A percentile compares a stretch with the other conserved stretches of the same genome.
phyloP scores from a whole-genome alignment of 371 early-diverging fungal species.

The Enterocytospora artemiae region DNA sequence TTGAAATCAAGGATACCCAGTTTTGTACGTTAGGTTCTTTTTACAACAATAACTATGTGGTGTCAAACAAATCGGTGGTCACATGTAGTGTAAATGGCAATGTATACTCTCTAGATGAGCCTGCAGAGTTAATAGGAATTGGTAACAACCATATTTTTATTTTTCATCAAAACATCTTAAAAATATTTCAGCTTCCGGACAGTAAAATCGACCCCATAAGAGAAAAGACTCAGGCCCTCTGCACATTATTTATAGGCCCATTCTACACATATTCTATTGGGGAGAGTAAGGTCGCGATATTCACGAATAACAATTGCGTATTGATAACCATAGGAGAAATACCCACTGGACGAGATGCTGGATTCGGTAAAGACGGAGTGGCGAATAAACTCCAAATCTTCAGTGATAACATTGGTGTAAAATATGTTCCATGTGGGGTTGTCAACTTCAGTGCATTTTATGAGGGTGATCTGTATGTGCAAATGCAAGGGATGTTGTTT shows the following conservation, averaged over 20 bases:
- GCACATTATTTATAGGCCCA: too few species aligned
- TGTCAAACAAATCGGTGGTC: background rate
- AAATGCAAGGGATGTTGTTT: background rate
- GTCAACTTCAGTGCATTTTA: background rate
- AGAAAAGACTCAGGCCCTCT: too few species aligned
- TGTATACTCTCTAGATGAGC: background rate
- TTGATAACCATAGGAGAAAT: background rate
- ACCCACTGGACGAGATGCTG: background rate
- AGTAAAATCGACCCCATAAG: background rate
- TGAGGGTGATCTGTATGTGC: slow-evolving; percentile 5
- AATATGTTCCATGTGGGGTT: background rate
- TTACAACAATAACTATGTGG: background rate
- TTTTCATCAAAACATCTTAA: background rate
- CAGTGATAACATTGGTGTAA: background rate
- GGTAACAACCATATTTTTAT: background rate
- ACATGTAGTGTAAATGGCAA: background rate
- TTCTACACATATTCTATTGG: slow-evolving; percentile 1
- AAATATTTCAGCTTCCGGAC: background rate
- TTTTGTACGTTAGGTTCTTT: slow-evolving; percentile 1
- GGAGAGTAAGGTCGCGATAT: background rate
- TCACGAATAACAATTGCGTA: background rate
- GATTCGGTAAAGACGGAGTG: too few species aligned
- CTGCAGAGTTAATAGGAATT: slow-evolving; percentile 1
- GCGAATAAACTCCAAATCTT: too few species aligned
- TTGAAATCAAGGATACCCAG: slow-evolving; percentile 3